Evolutionary conservation across 1,139 yeast species (phyloP).

Genomic region (Cylindricascospora bacillispora): DNA sequence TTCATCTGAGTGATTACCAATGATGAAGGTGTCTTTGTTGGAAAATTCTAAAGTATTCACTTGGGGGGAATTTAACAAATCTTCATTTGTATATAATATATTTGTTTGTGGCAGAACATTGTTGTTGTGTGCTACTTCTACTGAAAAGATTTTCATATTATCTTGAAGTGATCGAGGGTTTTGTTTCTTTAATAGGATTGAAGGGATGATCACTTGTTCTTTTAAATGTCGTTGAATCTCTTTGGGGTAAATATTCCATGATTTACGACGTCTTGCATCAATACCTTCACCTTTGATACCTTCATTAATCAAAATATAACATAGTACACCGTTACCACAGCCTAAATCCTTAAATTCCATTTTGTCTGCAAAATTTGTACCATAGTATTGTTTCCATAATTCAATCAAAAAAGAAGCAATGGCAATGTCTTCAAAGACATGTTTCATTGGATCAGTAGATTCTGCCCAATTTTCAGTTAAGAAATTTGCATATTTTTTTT

Average conservation of each 20-base stretch:
- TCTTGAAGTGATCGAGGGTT: slow-evolving; percentile 45
- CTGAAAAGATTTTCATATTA: slow-evolving; percentile 49
- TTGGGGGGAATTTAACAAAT: slow-evolving; percentile 40
- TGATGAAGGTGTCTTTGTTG: slow-evolving; percentile 58
- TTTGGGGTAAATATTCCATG: slow-evolving; percentile 68
- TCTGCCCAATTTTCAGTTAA: slow-evolving; percentile 85
- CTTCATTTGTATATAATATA: slow-evolving; percentile 24
- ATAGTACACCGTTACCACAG: slow-evolving; percentile 88
- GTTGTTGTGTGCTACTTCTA: slow-evolving; percentile 28
- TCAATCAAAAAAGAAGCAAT: slow-evolving; percentile 93
- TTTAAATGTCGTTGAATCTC: slow-evolving; percentile 43
- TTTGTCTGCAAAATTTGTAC: slow-evolving; percentile 27
- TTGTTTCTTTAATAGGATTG: slow-evolving; percentile 42
- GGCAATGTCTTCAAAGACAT: slow-evolving; percentile 92
- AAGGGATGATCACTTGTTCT: slow-evolving; percentile 75
- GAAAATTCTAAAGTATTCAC: slow-evolving; percentile 62
- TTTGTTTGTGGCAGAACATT: slow-evolving; percentile 26
- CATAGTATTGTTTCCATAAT: slow-evolving; percentile 58
- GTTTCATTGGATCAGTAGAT: slow-evolving; percentile 88
- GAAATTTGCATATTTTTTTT: slow-evolving; percentile 65
- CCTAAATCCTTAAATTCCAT: slow-evolving; percentile 83
- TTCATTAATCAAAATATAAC: slow-evolving; percentile 60
- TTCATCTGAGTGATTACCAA: slow-evolving; percentile 94
- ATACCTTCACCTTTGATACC: slow-evolving; percentile 78
- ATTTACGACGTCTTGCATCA: slow-evolving; percentile 81